Evolutionary conservation across 352 stramenopile species (phyloP).

Genomic region (Globisporangium paroecandrum): DNA sequence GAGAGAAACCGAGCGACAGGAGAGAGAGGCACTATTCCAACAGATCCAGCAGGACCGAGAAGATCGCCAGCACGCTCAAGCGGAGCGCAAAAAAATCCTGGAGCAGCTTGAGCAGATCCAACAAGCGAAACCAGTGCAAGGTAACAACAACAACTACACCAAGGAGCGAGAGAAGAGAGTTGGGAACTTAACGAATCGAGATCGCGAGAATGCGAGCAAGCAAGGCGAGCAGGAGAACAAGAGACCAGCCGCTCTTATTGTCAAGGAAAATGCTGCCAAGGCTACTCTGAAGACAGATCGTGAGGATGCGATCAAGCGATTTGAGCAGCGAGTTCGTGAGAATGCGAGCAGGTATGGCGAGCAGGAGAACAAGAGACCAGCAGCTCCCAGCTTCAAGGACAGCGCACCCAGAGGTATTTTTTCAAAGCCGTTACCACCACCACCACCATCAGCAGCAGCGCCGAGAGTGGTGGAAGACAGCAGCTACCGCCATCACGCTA

Average conservation of each 20-base stretch:
- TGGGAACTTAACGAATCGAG: neutral
- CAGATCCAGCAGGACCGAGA: conserved; percentile 4
- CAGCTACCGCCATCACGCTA: neutral
- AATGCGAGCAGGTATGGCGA: neutral
- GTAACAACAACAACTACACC: neutral
- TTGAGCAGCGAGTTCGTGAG: neutral
- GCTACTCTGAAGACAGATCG: neutral
- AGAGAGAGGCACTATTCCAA: neutral
- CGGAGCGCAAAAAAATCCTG: neutral
- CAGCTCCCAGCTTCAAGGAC: neutral
- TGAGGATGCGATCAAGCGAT: neutral
- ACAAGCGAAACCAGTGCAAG: neutral
- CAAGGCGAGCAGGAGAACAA: conserved; percentile 8
- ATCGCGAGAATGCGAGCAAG: neutral
- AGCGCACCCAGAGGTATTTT: neutral
- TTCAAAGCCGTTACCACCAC: neutral
- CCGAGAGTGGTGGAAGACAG: neutral
- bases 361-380: conserved; percentile 2
- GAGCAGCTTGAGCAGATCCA: neutral
- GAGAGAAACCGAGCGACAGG: neutral
- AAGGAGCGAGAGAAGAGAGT: neutral
- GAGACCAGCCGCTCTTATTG: neutral
- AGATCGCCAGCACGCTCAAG: neutral
- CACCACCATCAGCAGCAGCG: neutral
- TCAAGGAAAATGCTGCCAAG: neutral